Evolutionary conservation across 805 yeast genomes (phyloP).

Genomic region (Sungouiozyma ichnusensis): DNA sequence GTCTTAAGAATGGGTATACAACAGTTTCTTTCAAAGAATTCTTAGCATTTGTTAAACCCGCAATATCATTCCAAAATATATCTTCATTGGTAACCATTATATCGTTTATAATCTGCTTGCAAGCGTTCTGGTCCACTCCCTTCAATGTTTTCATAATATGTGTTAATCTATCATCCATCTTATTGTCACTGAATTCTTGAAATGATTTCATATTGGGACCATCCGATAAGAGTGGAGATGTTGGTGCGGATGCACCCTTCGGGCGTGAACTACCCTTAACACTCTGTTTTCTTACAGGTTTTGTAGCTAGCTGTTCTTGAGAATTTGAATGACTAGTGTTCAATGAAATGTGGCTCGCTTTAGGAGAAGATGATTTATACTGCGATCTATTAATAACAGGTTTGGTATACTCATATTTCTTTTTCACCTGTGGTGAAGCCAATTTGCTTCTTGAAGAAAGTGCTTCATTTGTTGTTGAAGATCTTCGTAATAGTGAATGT

Average conservation of each 20-base stretch:
- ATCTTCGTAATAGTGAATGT: not conserved
- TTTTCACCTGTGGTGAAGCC: not conserved
- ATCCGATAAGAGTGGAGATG: not conserved
- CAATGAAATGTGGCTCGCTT: not conserved
- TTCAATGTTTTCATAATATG: conserved; percentile 21
- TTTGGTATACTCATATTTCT: conserved; percentile 1
- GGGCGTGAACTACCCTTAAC: not conserved
- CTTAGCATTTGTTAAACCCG: conserved; percentile 84
- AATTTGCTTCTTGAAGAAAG: not conserved
- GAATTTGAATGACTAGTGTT: not conserved
- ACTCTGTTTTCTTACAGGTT: not conserved
- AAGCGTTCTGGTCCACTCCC: conserved; percentile 74
- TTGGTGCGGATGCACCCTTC: not conserved
- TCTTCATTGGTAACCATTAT: conserved; percentile 87
- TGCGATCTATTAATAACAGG: conserved; percentile 1
- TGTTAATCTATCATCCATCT: conserved; percentile 1
- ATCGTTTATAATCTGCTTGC: conserved; percentile 78
- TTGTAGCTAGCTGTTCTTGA: not conserved
- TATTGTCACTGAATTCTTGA: not conserved
- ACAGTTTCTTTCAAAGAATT: conserved; percentile 87
- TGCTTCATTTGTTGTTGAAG: not conserved
- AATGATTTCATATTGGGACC: not conserved
- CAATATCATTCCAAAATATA: conserved; percentile 93
- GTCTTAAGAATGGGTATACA: conserved; percentile 90
- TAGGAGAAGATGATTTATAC: not conserved